Conservation (phyloP, 208 protist genomes). For the Trypanosomatidae sp. region DNA sequence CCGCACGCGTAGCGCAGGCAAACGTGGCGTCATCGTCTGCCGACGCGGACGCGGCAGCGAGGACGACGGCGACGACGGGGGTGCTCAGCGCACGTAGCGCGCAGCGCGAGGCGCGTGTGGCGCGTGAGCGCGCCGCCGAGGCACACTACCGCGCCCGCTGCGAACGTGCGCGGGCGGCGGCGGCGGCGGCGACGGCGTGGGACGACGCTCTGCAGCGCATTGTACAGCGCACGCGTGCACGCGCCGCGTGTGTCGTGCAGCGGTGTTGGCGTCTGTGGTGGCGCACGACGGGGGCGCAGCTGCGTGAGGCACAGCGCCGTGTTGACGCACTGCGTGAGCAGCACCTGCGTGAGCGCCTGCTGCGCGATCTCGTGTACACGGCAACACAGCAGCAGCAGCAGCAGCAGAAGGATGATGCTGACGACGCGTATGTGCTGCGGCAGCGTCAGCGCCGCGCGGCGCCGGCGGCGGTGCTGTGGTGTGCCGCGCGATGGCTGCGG, state of each 20-base stretch:
- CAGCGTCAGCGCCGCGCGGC: background rate
- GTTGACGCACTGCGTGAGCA: no score
- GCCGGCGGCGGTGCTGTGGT: slow-evolving; percentile 14
- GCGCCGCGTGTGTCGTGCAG: slow-evolving; percentile 39
- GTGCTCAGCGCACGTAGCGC: background rate
- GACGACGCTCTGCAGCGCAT: slow-evolving; percentile 11
- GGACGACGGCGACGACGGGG: background rate
- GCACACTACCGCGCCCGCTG: slow-evolving; percentile 3
- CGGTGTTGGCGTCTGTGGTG: slow-evolving; percentile 55
- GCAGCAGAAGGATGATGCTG: no score
- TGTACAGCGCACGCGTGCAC: slow-evolving; percentile 14
- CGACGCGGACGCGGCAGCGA: background rate
- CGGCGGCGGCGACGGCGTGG: slow-evolving; percentile 5
- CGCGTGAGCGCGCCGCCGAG: background rate
- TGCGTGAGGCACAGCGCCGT: slow-evolving; percentile 22
- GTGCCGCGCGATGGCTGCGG: slow-evolving; percentile 25
- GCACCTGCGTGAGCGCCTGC: no score
- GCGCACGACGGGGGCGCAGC: slow-evolving; percentile 21
- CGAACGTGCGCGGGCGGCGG: slow-evolving; percentile 2
- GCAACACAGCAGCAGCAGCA: background rate
- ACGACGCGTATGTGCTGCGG: no score
- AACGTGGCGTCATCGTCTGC: background rate
- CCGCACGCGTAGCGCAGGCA: background rate
- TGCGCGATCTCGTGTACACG: background rate
- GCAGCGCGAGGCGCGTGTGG: background rate